Evolutionary conservation across 805 yeast species (phyloP), one percentile per base, ranked within the genome.

Genomic region (Debaryomyces castellii): DNA sequence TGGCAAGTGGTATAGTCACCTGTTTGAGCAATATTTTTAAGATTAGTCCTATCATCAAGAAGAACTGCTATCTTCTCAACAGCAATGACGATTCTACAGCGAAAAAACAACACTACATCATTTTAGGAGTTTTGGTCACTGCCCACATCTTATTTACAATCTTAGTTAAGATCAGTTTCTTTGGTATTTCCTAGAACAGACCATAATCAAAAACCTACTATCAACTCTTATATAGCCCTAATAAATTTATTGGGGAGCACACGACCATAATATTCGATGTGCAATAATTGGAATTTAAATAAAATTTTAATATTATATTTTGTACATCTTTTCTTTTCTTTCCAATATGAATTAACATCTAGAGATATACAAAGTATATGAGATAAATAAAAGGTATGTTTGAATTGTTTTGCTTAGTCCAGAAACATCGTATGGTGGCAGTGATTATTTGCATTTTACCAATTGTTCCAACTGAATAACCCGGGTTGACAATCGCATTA

Each of bases 151-250:
- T 75, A 1, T 78, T 85, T 53, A 78, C 89, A 1, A 62, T 86
- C 34, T 77, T 82, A 6, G 87, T 87, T 40, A 84, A 85, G 63
- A 70, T 83, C 10, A 65, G 80, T 43, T 87, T 85, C 67, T 86
- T 86, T 58, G 82, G 81, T 20, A 54, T 63, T 12, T 32, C 9
- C 10, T 30, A 28, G n/a, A n/a, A n/a, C n/a, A n/a, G n/a, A n/a
- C n/a, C n/a, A n/a, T n/a, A n/a, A n/a, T n/a, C n/a, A n/a, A 22
- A 6, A 8, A 8, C 8, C 8, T 22, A 22, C 8, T 6, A 6
- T 6, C 8, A 22, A 22, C 24, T 22, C 24, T 22, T 22, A 41
- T n/a, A 9, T 17, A 33, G 47, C 33, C 43, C 42, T 40, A 35
- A 41, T 23, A 44, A 23, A 37, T 9, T n/a, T 22, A 10, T 14